phyloP scores from a whole-genome alignment of 257 asterid genomes.

The Thymus quinquecostatus region DNA sequence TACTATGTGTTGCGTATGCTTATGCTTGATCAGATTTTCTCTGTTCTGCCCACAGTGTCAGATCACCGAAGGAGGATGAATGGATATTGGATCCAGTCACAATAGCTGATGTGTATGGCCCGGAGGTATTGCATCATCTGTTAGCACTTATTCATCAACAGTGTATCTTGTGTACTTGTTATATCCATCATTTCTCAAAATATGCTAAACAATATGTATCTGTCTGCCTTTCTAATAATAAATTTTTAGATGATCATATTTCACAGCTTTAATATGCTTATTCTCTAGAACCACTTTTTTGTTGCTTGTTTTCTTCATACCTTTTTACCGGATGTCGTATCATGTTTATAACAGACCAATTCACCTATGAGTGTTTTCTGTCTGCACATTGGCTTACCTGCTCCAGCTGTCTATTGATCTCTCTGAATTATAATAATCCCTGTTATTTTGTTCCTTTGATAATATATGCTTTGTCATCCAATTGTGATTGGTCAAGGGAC shows the following conservation, averaged over 20 bases:
- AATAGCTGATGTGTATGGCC: conserved; percentile 85
- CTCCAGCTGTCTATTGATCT: conserved; percentile 8
- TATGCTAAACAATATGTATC: not conserved
- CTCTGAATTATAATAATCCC: not conserved
- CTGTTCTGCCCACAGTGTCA: conserved; percentile 54
- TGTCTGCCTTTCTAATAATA: not conserved
- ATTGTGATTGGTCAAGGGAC: conserved; percentile 55
- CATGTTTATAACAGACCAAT: not conserved
- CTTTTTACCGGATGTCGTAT: not conserved
- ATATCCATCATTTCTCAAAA: conserved; percentile 10
- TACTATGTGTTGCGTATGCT: conserved; percentile 28
- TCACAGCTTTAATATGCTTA: not conserved
- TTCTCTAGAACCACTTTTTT: not conserved
- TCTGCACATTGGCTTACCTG: conserved; percentile 8
- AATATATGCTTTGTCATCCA: conserved; percentile 23
- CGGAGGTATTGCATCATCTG: conserved; percentile 61
- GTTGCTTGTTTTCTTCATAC: conserved; percentile 5
- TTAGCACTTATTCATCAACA: not conserved
- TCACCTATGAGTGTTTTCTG: not conserved
- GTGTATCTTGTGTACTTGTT: not conserved
- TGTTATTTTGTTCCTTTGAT: not conserved
- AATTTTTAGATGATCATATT: not conserved
- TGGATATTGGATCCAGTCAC: conserved; percentile 93
- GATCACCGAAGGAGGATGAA: conserved; percentile 71
- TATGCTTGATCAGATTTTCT: conserved; percentile 22